Conservation (phyloP, 306 rosid genomes). For the Amphicarpaea edgeworthii region DNA sequence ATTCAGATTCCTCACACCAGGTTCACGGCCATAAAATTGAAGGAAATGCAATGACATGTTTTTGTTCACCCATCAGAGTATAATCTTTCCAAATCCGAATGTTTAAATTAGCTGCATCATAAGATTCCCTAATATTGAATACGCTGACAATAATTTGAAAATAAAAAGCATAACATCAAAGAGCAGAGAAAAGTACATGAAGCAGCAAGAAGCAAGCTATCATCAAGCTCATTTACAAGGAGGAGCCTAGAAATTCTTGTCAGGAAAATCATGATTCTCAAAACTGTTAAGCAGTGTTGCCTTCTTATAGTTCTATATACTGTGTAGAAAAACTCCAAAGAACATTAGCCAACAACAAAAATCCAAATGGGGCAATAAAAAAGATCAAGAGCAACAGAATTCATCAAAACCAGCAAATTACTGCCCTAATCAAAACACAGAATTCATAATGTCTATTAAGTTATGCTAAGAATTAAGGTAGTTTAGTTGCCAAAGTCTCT, state of each 20-base stretch:
- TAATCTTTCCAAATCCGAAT: constrained; percentile 95
- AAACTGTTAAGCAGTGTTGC: constrained; percentile 84
- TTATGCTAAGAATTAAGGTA: background rate
- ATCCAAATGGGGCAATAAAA: constrained; percentile 19
- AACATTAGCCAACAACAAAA: constrained; percentile 35
- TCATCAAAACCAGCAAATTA: constrained; percentile 17
- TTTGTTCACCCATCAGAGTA: constrained; percentile 73
- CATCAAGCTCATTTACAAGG: constrained; percentile 94
- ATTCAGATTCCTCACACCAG: constrained; percentile 77
- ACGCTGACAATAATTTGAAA: constrained; percentile 11
- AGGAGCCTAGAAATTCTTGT: constrained; percentile 90
- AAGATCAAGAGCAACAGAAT: constrained; percentile 23
- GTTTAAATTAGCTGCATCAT: constrained; percentile 78
- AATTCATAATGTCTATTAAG: constrained; percentile 19
- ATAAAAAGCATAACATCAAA: constrained; percentile 21
- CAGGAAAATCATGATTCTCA: constrained; percentile 87
- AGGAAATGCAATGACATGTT: constrained; percentile 94
- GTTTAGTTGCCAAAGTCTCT: constrained; percentile 4
- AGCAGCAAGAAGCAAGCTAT: constrained; percentile 95
- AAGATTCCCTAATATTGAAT: constrained; percentile 38
- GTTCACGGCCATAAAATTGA: constrained; percentile 88
- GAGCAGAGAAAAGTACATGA: constrained; percentile 66
- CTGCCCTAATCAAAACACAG: background rate
- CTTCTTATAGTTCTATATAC: constrained; percentile 87
- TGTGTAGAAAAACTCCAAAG: constrained; percentile 41